Evolutionary conservation across 2,329 filamentous ascomycete genomes (phyloP).

Genomic region (Seiridium unicorne): DNA sequence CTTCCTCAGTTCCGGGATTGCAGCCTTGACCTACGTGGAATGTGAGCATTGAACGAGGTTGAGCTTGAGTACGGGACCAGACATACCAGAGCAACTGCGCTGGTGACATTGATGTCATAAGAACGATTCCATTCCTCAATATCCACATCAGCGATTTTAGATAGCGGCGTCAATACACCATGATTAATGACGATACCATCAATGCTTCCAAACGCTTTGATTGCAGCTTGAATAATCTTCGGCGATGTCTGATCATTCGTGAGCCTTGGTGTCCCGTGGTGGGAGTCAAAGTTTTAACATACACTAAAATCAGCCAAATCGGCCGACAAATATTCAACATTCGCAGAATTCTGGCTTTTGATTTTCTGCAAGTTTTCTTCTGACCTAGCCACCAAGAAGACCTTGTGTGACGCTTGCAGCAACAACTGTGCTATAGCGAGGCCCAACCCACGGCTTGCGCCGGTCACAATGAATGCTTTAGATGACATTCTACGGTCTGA

Average conservation of each 20-base stretch:
- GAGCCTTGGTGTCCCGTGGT: neutral
- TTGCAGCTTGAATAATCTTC: constrained; percentile 63
- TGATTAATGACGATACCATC: constrained; percentile 90
- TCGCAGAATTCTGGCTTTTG: constrained; percentile 48
- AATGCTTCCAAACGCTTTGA: constrained; percentile 67
- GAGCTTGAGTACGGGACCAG: constrained; percentile 9
- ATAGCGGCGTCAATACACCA: constrained; percentile 74
- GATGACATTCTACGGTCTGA: constrained; percentile 36
- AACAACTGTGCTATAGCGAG: constrained; percentile 53
- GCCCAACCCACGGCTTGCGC: constrained; percentile 63
- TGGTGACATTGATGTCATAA: constrained; percentile 88
- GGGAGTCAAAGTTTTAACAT: constrained; percentile 9
- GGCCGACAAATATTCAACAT: constrained; percentile 55
- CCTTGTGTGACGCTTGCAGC: constrained; percentile 52
- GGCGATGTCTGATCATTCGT: constrained; percentile 45
- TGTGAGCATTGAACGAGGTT: neutral
- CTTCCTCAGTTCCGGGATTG: constrained; percentile 66
- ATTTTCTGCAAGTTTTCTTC: constrained; percentile 46
- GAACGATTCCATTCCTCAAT: constrained; percentile 70
- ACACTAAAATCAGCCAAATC: constrained; percentile 56
- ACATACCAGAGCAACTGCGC: constrained; percentile 72
- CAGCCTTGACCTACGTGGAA: constrained; percentile 60
- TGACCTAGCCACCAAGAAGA: constrained; percentile 58
- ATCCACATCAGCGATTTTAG: constrained; percentile 65
- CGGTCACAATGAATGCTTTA: constrained; percentile 70